These are phyloP conservation scores for Microstegium vimineum DNA, from an alignment of 176 grass and related monocot genomes.

Conservation along the genomic window DNA sequence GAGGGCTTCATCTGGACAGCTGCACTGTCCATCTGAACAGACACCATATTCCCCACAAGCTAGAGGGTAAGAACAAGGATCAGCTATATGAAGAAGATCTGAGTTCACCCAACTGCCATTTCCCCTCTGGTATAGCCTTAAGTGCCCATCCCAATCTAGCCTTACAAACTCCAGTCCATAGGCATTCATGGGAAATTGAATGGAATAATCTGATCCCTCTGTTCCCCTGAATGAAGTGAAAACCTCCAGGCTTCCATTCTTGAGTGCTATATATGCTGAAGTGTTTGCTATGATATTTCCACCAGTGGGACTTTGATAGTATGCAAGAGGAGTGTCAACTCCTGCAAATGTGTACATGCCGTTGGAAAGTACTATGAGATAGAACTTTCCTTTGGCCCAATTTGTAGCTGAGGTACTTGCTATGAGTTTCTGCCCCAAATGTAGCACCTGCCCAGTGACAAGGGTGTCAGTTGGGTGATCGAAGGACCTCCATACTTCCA, in stretches of 20 bases:
- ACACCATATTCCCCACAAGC: conserved; percentile 51
- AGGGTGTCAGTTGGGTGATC: too few relatives aligned
- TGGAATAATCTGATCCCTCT: conserved; percentile 2
- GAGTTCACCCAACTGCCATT: background rate
- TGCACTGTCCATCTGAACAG: conserved; percentile 38
- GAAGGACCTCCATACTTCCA: background rate
- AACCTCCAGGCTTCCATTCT: conserved; percentile 27
- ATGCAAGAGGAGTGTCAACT: conserved; percentile 16
- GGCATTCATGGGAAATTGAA: background rate
- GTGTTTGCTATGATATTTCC: background rate
- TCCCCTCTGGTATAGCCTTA: conserved; percentile 16
- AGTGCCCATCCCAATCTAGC: conserved; percentile 44
- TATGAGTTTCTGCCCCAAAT: conserved; percentile 8
- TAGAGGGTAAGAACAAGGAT: conserved; percentile 44
- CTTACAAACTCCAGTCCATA: conserved; percentile 30
- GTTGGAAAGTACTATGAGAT: background rate
- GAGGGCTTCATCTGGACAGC: conserved; percentile 9
- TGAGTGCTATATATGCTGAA: conserved; percentile 13
- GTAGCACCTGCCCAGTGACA: background rate
- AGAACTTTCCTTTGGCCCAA: conserved; percentile 20
- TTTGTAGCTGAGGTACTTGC: background rate
- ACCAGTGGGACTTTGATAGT: conserved; percentile 6
- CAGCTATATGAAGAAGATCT: conserved; percentile 13
- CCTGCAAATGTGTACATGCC: conserved; percentile 32
- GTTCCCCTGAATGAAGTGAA: conserved; percentile 3